Evolutionary conservation across 371 early-diverging fungal genomes (phyloP), one percentile per base, ranked within the genome.

Genomic region (Amoeboaphelidium occidentale): DNA sequence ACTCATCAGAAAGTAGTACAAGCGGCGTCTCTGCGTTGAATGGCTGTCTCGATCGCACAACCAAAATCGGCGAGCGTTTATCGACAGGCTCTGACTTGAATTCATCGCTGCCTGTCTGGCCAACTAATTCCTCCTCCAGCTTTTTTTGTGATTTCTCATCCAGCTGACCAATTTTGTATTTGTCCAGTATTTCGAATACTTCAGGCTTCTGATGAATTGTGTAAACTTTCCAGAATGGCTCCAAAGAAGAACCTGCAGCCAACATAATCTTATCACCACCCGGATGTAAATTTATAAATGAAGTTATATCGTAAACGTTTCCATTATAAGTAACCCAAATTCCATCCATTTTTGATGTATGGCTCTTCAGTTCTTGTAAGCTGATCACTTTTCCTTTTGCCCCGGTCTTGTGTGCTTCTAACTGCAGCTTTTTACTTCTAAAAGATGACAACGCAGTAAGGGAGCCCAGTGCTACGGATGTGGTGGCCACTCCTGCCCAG

Each of bases 221-320:
- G 45, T 45, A 23, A 4, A 45, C 25, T 23, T 45, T 55, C 68
- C 68, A 67, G 54, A 63, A 68, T 24, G 68, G 64, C 43, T 68
- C 66, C 44, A 65, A 62, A 6, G 66, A 56, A 27, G 56, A 49
- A 24, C 69, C 69, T 2, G 69, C 69, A 14, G 69, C 69, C 23
- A 63, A 48, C 23, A 68, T 46, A 43, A 68, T 66, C 27, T 53
- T 46, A 32, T 63, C 58, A 23, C 75, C 73, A 12, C 74, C 62
- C 0, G 75, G 75, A 56, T 74, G 75, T 20, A 61, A 46, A 42
- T 59, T 58, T 28, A 72, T 58, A 48, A 69, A 74, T 3, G 61
- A 55, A 13, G 70, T 63, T 25, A 72, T 64, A 57, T 74, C 75
- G 57, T 71, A 74, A 25, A 74, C 73, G 25, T 55, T 60, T 27